phyloP scores from a whole-genome alignment of 176 grass and related monocot genomes.

The Phoenix roebelenii region DNA sequence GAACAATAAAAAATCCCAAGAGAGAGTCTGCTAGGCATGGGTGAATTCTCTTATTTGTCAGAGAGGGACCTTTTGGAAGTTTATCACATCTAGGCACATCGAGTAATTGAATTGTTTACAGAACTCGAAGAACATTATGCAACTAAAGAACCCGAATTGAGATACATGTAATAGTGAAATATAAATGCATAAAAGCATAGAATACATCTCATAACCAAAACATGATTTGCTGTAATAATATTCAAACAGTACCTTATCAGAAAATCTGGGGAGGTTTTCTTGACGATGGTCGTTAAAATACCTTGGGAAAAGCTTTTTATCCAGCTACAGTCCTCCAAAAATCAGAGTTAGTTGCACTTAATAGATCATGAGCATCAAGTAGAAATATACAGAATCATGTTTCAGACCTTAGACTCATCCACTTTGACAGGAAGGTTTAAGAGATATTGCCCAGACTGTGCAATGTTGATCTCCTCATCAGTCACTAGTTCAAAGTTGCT shows the following conservation, averaged over 20 bases:
- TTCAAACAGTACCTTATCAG: constrained; percentile 65
- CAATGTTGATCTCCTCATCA: constrained; percentile 85
- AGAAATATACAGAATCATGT: no score
- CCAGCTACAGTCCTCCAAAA: constrained; percentile 48
- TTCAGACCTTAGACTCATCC: constrained; percentile 74
- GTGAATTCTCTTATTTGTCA: no score
- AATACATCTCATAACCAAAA: background rate
- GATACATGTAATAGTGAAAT: no score
- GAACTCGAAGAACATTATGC: no score
- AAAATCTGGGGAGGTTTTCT: constrained; percentile 56
- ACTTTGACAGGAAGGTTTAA: constrained; percentile 92
- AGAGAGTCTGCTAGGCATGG: no score
- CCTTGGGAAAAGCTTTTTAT: constrained; percentile 59
- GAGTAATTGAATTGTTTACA: no score
- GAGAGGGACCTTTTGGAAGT: no score
- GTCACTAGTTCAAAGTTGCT: constrained; percentile 92
- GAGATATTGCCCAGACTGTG: constrained; percentile 88
- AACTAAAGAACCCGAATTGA: no score
- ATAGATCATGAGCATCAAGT: no score
- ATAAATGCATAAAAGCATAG: background rate
- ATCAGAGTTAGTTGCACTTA: constrained; percentile 3
- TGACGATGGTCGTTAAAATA: constrained; percentile 63
- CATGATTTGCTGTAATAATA: background rate
- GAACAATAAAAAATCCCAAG: no score
- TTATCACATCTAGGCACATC: no score